Percentiles rank a stretch among this genome's conserved stretches.
Evolutionary conservation across 164 flowering plant genomes (phyloP).

Genomic region (Liriodendron chinense): DNA sequence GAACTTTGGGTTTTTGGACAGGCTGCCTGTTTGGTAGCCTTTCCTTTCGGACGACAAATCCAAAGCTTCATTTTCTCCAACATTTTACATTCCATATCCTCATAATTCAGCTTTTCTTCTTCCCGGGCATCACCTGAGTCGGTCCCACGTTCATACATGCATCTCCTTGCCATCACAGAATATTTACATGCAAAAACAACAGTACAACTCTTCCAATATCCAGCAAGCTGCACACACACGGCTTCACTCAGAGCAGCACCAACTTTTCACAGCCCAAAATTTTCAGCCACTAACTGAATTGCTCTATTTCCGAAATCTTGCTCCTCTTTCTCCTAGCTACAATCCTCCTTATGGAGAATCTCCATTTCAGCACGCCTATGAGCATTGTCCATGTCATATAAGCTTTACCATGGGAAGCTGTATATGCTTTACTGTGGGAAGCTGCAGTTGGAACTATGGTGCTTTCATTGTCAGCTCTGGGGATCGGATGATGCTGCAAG

Average conservation of each 20-base stretch:
- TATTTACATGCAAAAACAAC: too few species aligned
- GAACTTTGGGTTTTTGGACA: too few species aligned
- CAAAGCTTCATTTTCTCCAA: too few species aligned
- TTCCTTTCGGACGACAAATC: too few species aligned
- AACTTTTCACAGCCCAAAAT: neutral
- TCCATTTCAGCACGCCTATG: conserved; percentile 45
- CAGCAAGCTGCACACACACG: neutral
- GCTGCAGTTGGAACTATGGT: conserved; percentile 38
- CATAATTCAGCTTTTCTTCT: too few species aligned
- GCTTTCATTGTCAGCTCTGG: conserved; percentile 31
- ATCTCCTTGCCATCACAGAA: too few species aligned
- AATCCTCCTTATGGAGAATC: conserved; percentile 10
- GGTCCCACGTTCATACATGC: too few species aligned
- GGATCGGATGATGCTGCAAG: neutral
- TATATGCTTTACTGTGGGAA: conserved; percentile 14
- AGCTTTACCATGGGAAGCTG: conserved; percentile 22
- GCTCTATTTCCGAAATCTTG: neutral
- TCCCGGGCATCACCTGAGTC: too few species aligned
- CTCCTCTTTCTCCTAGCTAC: conserved; percentile 19
- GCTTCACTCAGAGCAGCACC: neutral
- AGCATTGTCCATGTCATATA: conserved; percentile 55
- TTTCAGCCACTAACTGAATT: neutral
- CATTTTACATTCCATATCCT: too few species aligned
- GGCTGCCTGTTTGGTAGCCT: too few species aligned
- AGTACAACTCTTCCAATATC: too few species aligned